A percentile compares a stretch with the other conserved stretches of the same genome.
These are phyloP conservation scores for Hydnomerulius pinastri DNA, from an alignment of 768 basidiomycete species.

Conservation along the genomic window DNA sequence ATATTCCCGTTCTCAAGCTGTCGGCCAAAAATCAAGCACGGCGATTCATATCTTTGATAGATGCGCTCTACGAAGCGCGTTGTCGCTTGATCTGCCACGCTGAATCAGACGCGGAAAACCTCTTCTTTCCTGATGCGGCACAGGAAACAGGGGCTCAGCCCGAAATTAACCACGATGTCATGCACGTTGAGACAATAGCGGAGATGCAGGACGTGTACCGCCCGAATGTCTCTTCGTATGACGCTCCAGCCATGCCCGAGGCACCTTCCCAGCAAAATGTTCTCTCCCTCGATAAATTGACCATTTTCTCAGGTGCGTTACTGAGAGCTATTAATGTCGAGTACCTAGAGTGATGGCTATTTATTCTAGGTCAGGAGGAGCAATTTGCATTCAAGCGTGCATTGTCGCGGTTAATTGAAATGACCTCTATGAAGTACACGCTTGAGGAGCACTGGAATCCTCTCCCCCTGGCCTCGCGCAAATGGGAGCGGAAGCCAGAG, in stretches of 20 bases:
- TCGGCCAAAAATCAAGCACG: conserved; percentile 60
- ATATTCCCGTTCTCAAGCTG: conserved; percentile 51
- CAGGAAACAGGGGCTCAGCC: not conserved
- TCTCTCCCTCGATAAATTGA: conserved; percentile 47
- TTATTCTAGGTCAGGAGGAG: conserved; percentile 52
- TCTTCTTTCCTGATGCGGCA: conserved; percentile 58
- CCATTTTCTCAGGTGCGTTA: conserved; percentile 49
- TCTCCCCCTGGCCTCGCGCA: conserved; percentile 29
- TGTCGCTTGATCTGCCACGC: conserved; percentile 42
- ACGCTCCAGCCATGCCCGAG: conserved; percentile 36
- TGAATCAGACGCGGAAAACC: conserved; percentile 39
- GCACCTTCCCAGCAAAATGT: conserved; percentile 27
- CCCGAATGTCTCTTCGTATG: conserved; percentile 58
- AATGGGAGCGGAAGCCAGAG: conserved; percentile 31
- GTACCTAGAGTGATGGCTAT: not conserved
- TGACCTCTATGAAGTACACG: conserved; percentile 45
- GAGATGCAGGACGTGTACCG: conserved; percentile 52
- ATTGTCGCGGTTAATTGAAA: conserved; percentile 57
- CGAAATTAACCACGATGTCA: conserved; percentile 27
- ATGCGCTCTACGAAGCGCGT: conserved; percentile 54
- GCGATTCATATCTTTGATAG: conserved; percentile 60
- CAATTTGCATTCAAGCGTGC: conserved; percentile 65
- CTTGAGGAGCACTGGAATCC: conserved; percentile 38
- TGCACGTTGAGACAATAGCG: conserved; percentile 51
- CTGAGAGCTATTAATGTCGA: not conserved